Percentiles rank a stretch among this genome's conserved stretches.
These are phyloP conservation scores for Piper betle DNA, from an alignment of 164 flowering plant genomes.

Conservation along the genomic window DNA sequence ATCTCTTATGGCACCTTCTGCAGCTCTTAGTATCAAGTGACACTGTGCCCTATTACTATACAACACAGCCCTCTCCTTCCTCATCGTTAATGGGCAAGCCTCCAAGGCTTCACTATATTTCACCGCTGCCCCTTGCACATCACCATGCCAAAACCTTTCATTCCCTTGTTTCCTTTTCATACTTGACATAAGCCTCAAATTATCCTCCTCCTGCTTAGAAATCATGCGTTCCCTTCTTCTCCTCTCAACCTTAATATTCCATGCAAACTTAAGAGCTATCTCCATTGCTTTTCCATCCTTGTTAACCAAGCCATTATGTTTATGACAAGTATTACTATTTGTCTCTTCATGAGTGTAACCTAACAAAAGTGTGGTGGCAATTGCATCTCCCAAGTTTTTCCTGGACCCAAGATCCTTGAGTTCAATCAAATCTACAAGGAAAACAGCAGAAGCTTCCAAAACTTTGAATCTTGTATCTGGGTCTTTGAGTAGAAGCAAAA, in stretches of 20 bases:
- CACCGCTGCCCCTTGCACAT: constrained; percentile 30
- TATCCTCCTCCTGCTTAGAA: constrained; percentile 23
- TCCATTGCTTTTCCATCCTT: constrained; percentile 9
- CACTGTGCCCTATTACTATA: constrained; percentile 80
- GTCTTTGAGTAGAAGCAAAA: constrained; percentile 52
- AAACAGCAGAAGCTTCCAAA: constrained; percentile 24
- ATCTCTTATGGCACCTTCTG: constrained; percentile 49
- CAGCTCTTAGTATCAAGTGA: constrained; percentile 30
- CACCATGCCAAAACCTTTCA: constrained; percentile 30
- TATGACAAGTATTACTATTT: too few species aligned
- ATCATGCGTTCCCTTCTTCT: constrained; percentile 28
- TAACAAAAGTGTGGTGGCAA: constrained; percentile 28
- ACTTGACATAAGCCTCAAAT: constrained; percentile 20
- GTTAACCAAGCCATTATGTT: too few species aligned
- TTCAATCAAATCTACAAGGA: constrained; percentile 49
- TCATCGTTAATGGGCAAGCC: constrained; percentile 43
- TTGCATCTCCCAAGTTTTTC: constrained; percentile 39
- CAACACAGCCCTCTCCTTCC: constrained; percentile 54
- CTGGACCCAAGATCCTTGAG: constrained; percentile 31
- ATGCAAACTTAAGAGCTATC: constrained; percentile 20
- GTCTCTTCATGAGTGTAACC: too few species aligned
- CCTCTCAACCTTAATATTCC: constrained; percentile 37
- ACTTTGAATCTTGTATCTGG: constrained; percentile 41
- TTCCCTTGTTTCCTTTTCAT: constrained; percentile 48
- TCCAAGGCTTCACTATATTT: constrained; percentile 47